Conservation (phyloP, 2,329 filamentous ascomycete genomes). For the Aspergillus uvarum region DNA sequence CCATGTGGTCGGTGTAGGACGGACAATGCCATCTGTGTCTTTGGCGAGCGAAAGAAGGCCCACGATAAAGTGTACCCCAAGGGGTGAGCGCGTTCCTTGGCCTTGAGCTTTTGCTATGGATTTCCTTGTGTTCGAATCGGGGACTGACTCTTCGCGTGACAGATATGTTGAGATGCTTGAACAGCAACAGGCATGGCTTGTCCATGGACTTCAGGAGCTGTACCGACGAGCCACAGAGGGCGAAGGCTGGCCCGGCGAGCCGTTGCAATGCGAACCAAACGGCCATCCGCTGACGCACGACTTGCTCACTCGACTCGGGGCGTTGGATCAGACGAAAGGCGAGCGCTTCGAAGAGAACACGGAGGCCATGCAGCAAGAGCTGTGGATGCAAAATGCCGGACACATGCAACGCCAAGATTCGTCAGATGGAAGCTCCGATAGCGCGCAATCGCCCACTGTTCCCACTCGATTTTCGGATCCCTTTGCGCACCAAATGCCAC, state of each 20-base stretch:
- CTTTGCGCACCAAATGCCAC: slow-evolving; percentile 36
- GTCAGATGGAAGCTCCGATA: slow-evolving; percentile 59
- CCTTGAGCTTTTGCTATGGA: neutral
- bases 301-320: slow-evolving; percentile 59
- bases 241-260: slow-evolving; percentile 57
- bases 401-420: slow-evolving; percentile 56
- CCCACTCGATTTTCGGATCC: slow-evolving; percentile 32
- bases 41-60: slow-evolving; percentile 65
- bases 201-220: slow-evolving; percentile 60
- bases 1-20: slow-evolving; percentile 63
- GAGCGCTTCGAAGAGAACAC: slow-evolving; percentile 61
- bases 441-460: slow-evolving; percentile 47
- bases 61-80: slow-evolving; percentile 69
- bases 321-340: slow-evolving; percentile 55
- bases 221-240: slow-evolving; percentile 55
- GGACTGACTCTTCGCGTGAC: slow-evolving; percentile 1
- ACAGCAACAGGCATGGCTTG: slow-evolving; percentile 63
- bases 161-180: slow-evolving; percentile 68
- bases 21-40: slow-evolving; percentile 65
- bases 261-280: slow-evolving; percentile 51
- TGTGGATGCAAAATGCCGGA: slow-evolving; percentile 54
- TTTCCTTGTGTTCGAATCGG: neutral
- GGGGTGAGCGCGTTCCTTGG: slow-evolving; percentile 50
- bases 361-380: slow-evolving; percentile 54
- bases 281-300: slow-evolving; percentile 64